These are phyloP conservation scores for Diversispora eburnea DNA, from an alignment of 192 early-diverging fungal genomes.

Conservation along the genomic window DNA sequence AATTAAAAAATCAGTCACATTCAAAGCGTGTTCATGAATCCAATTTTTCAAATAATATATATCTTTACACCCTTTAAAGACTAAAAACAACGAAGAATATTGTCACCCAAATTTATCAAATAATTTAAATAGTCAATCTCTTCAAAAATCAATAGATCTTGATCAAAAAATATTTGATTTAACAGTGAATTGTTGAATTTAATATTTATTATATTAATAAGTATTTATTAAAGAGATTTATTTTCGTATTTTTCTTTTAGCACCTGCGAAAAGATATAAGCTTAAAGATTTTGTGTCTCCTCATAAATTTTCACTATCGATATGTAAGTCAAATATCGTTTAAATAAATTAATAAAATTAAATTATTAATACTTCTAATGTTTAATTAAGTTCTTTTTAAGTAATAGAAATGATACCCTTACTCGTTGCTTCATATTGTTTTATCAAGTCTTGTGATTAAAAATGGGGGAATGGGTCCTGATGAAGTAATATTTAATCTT, in stretches of 20 bases:
- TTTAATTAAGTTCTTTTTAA: slow-evolving; percentile 24
- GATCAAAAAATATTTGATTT: slow-evolving; percentile 3
- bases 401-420: slow-evolving; percentile 32
- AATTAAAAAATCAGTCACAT: too few species aligned
- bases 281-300: slow-evolving; percentile 17
- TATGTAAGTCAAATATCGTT: background rate
- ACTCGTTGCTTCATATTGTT: slow-evolving; percentile 28
- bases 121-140: background rate
- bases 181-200: background rate
- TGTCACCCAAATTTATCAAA: background rate
- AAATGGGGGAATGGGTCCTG: slow-evolving; percentile 32
- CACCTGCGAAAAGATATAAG: background rate
- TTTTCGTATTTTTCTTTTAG: background rate
- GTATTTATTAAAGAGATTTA: background rate
- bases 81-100: too few species aligned
- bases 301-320: background rate
- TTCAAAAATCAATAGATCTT: background rate
- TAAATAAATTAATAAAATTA: background rate
- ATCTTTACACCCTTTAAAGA: too few species aligned
- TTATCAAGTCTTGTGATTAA: slow-evolving; percentile 1
- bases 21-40: too few species aligned
- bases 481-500: slow-evolving; percentile 39
- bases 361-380: background rate
- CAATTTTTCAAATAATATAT: too few species aligned
- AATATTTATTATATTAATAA: background rate